Evolutionary conservation across 306 rosid genomes (phyloP).

Genomic region (Macrotyloma uniflorum): DNA sequence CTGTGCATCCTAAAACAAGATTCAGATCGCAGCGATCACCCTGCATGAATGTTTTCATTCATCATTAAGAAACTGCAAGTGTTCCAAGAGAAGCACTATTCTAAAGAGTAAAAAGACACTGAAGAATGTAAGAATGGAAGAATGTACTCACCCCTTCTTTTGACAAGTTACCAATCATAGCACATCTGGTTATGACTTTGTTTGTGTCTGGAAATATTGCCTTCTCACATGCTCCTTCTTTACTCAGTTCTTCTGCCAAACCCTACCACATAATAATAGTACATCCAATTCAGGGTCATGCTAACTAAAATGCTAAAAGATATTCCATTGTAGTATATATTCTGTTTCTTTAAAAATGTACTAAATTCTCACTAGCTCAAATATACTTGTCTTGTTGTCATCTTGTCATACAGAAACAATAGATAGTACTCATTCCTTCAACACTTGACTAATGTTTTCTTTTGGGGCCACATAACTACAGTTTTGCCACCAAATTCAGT

Average conservation of each 20-base stretch:
- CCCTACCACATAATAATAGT: conserved; percentile 53
- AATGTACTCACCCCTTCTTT: conserved; percentile 76
- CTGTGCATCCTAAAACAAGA: conserved; percentile 76
- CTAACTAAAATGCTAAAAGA: background rate
- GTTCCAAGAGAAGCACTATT: background rate
- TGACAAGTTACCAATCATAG: conserved; percentile 72
- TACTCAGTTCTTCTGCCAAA: conserved; percentile 72
- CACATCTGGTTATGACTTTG: conserved; percentile 58
- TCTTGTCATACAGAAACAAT: background rate
- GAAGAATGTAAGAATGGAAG: conserved; percentile 18
- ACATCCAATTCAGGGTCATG: background rate
- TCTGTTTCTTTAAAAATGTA: too few relatives aligned
- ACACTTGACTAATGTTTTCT: background rate
- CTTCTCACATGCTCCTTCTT: conserved; percentile 87
- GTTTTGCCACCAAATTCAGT: background rate
- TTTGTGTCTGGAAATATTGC: conserved; percentile 88
- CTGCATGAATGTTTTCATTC: conserved; percentile 48
- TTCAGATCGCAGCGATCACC: conserved; percentile 85
- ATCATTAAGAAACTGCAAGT: background rate
- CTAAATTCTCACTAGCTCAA: too few relatives aligned
- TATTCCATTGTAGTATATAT: too few relatives aligned
- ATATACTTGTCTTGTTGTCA: too few relatives aligned
- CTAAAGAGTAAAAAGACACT: background rate
- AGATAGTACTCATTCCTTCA: background rate
- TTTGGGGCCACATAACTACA: background rate